A percentile compares a stretch with the other conserved stretches of the same genome.
Conservation (phyloP, 1,284 basidiomycete genomes). For the Rhodotorula sp. region DNA sequence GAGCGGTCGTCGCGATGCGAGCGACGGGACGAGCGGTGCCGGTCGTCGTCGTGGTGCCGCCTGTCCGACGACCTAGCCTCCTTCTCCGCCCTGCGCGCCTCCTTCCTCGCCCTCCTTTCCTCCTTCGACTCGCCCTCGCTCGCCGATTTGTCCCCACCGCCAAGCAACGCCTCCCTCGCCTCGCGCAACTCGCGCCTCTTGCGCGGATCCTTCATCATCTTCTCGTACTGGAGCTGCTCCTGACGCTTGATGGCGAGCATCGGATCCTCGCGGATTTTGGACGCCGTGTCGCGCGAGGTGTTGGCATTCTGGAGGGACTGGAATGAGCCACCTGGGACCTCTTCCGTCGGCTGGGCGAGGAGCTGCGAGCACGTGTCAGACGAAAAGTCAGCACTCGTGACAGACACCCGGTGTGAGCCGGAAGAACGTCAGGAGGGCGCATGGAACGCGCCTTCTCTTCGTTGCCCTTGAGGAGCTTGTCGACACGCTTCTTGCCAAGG, state of each 20-base stretch:
- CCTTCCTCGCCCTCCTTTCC: slow-evolving; percentile 55
- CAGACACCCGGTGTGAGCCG: neutral
- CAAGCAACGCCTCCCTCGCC: slow-evolving; percentile 45
- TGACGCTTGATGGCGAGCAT: slow-evolving; percentile 95
- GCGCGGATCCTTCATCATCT: slow-evolving; percentile 85
- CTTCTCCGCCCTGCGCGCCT: slow-evolving; percentile 54
- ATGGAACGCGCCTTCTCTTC: slow-evolving; percentile 64
- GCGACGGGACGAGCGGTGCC: neutral
- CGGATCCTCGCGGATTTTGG: slow-evolving; percentile 95
- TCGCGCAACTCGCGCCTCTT: slow-evolving; percentile 78
- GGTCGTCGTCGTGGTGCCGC: slow-evolving; percentile 14
- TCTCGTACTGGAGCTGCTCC: slow-evolving; percentile 88
- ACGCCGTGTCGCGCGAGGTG: slow-evolving; percentile 76
- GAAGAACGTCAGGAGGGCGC: neutral
- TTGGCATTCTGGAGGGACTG: slow-evolving; percentile 93
- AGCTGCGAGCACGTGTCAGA: slow-evolving; percentile 11
- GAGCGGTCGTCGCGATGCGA: neutral
- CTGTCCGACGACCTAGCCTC: slow-evolving; percentile 51
- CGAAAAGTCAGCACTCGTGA: slow-evolving; percentile 43
- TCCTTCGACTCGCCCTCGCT: slow-evolving; percentile 61
- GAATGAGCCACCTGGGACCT: slow-evolving; percentile 52
- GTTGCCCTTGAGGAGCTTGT: slow-evolving; percentile 80
- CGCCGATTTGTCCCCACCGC: slow-evolving; percentile 65
- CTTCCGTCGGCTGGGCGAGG: slow-evolving; percentile 9
- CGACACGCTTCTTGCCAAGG: slow-evolving; percentile 96